A percentile compares a stretch with the other conserved stretches of the same genome.
Evolutionary conservation across 805 yeast genomes (phyloP).

Genomic region (Clavispora vitiphila): DNA sequence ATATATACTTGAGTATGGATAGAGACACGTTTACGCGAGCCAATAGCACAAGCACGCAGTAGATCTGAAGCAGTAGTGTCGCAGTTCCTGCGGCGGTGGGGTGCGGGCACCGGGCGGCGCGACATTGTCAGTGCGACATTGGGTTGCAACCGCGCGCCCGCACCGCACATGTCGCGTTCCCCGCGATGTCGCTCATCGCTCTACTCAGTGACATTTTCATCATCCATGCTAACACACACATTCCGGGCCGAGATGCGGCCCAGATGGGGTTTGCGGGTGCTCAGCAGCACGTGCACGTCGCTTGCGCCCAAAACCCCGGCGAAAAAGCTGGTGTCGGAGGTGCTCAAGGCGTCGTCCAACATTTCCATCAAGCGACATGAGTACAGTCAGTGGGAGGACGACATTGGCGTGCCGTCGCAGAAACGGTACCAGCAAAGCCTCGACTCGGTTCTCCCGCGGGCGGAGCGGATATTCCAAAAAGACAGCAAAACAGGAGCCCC

Average conservation of each 20-base stretch:
- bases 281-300: background rate
- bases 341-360: background rate
- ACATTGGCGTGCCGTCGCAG: background rate
- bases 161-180: background rate
- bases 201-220: background rate
- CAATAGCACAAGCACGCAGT: too few species aligned
- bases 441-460: background rate
- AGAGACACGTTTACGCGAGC: too few species aligned
- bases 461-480: background rate
- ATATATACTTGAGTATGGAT: background rate
- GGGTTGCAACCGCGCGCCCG: background rate
- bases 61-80: too few species aligned
- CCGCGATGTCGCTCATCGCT: constrained; percentile 1
- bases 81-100: too few species aligned
- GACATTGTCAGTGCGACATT: background rate
- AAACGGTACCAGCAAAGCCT: background rate
- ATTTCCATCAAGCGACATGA: background rate
- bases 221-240: background rate
- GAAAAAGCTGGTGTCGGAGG: constrained; percentile 1
- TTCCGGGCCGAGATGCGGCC: background rate
- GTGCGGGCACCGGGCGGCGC: background rate
- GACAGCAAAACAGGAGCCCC: too few species aligned
- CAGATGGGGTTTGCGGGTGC: background rate
- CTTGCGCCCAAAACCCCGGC: background rate
- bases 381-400: background rate